Base-by-base conservation (phyloP, 345 rosid genomes). In the Erysimum cheiranthoides region DNA sequence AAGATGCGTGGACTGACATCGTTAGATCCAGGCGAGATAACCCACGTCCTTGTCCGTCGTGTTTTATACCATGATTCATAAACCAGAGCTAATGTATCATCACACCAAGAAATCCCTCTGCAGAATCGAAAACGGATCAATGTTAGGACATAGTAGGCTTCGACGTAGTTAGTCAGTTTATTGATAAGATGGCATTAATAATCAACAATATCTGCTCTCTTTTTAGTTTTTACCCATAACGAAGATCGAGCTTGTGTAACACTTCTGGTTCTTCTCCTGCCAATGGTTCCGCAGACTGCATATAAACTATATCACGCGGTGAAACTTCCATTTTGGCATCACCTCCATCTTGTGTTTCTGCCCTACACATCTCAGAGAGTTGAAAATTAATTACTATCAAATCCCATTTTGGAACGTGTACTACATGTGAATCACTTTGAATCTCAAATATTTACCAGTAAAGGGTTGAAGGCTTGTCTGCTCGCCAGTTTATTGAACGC, bases 31-130 rank as follows among this genome's bases (percentile, higher is more conserved):
- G 97, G 97, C 60, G 97, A 89, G 79, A 92, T 85, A 30, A 92
- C 84, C 99, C 99, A 95, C 50, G 98, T 90, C 84, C 84, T 88
- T 76, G 85, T 90, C 60, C 88, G 83, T 71, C 99, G 78, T 34
- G 99, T 95, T 84, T 92, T 95, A 77, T 90, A 89, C 98, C 99
- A 92, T 70, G 99, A 95, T 76, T 95, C 99, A 39, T 95, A 89
- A 61, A 92, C 88, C 64, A 95, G 83, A 78, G 99, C 97, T 69
- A 95, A 69, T 9, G 98, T 83, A 74, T 95, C 98, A 81, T 90
- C 93, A 56, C 98, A 95, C 98, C 99, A 95, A 21, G 93, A 89
- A 77, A 95, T 86, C 49, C 97, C 97, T 61, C 99, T 95, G 87
- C 35, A 66, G 56, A 71, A 61, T 46, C 21, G 60, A 76, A 76